Base-by-base conservation (phyloP, 176 grass and related monocot genomes). In the Cymbopogon citratus region DNA sequence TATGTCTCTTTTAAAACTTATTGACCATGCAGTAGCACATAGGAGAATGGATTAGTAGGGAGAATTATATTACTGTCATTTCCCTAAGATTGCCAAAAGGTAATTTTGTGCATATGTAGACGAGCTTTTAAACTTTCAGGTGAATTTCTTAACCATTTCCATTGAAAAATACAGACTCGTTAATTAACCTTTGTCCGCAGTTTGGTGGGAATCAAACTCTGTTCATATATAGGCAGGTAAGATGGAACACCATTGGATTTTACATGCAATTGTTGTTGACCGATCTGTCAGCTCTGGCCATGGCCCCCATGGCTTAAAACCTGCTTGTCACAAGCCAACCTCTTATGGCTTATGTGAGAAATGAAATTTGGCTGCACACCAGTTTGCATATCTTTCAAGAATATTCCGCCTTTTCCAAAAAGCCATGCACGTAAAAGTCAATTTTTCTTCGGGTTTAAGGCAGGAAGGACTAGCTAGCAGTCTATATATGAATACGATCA, bases 361-460 rank as follows among this genome's bases (percentile, higher is more conserved):
- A 7, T 1, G 4, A 39, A 43, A 45, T 45, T 14, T 45, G 43
- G 44, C 13, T 46, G 31, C 52, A 38, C 33, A 56, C 31, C 2
- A 12, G 18, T 13, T 33, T 19, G 46, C 3, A 12, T 12, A 8
- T 35, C 19, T 75, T 6, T 4, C 33, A 29, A 11, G n/a, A 23
- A 43, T 25, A 69, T 9, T 36, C 8, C 24, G 3, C 35, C 27
- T 63, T 51, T 16, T 49, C 6, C 4, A 28, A 62, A 3, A 51
- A 52, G 24, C 1, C 73, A 64, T n/a, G 26, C 57, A 78, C 19
- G 61, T 31, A 57, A 69, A 76, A 21, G 8, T 25, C 19, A 52
- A 12, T 46, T 19, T 84, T 84, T 63, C 39, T 70, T 89, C 69
- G 45, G 49, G 40, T 60, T 62, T 75, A 85, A 89, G 76, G 61